Evolutionary conservation across 2,329 filamentous ascomycete species (phyloP).

Genomic region (Trichoderma koningiopsis): DNA sequence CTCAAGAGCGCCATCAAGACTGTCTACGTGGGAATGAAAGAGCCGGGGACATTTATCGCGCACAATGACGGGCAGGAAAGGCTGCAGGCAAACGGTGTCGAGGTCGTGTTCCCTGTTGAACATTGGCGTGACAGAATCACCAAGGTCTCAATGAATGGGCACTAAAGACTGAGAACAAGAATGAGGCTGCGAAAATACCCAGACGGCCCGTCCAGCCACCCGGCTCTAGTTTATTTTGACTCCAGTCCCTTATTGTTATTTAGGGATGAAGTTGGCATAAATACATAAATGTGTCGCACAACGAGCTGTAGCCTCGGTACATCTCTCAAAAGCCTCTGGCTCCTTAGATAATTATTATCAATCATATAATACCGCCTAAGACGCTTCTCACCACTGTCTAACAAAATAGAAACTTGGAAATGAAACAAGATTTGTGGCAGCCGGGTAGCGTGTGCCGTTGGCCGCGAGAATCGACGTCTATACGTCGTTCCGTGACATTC

Average conservation of each 20-base stretch:
- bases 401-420: not conserved
- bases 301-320: not conserved
- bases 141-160: conserved; percentile 27
- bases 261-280: not conserved
- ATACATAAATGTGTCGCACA: not conserved
- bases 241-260: not conserved
- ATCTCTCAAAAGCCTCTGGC: not conserved
- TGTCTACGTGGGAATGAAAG: conserved; percentile 44
- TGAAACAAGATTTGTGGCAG: not conserved
- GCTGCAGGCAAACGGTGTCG: conserved; percentile 33
- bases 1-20: conserved; percentile 38
- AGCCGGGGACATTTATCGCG: conserved; percentile 43
- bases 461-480: not conserved
- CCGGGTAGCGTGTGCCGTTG: not conserved
- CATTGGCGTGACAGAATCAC: conserved; percentile 55
- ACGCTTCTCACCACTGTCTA: not conserved
- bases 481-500: not conserved
- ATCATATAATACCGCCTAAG: not conserved
- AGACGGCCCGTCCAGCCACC: no score
- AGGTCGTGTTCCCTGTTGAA: conserved; percentile 47
- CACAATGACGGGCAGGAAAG: conserved; percentile 37
- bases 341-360: not conserved
- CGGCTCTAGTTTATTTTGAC: not conserved
- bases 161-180: not conserved
- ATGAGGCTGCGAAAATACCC: not conserved